Conservation (phyloP, 495 filamentous ascomycete species). For the Penicillium mononematosum region DNA sequence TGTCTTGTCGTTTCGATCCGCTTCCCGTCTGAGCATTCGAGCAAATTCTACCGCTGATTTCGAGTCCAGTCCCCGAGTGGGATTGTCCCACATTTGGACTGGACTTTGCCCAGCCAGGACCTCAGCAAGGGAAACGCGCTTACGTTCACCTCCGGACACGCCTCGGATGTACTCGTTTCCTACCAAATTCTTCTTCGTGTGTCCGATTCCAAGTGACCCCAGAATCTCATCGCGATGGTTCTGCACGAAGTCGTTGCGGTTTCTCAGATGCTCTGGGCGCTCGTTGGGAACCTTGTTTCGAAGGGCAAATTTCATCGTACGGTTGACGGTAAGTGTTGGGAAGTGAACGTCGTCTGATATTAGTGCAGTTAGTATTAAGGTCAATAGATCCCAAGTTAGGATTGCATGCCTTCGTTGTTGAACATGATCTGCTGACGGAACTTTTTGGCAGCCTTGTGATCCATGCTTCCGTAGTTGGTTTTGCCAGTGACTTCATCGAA, state of each 20-base stretch:
- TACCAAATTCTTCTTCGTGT: slow-evolving; percentile 75
- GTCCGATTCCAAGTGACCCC: slow-evolving; percentile 71
- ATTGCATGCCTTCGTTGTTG: slow-evolving; percentile 35
- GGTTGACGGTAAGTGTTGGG: slow-evolving; percentile 73
- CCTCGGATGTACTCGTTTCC: slow-evolving; percentile 82
- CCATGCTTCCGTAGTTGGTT: slow-evolving; percentile 37
- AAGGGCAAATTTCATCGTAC: slow-evolving; percentile 80
- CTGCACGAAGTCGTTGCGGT: slow-evolving; percentile 53
- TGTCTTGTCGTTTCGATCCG: slow-evolving; percentile 63
- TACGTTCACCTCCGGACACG: slow-evolving; percentile 80
- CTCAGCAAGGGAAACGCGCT: slow-evolving; percentile 80
- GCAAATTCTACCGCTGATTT: slow-evolving; percentile 80
- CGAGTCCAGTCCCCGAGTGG: slow-evolving; percentile 75
- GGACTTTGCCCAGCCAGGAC: slow-evolving; percentile 60
- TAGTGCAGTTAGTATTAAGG: slow-evolving; percentile 40
- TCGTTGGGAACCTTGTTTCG: slow-evolving; percentile 64
- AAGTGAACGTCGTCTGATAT: slow-evolving; percentile 69
- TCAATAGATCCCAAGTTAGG: not conserved
- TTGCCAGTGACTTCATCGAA: slow-evolving; percentile 39
- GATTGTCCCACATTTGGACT: slow-evolving; percentile 85
- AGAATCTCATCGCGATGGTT: slow-evolving; percentile 73
- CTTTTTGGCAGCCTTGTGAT: slow-evolving; percentile 30
- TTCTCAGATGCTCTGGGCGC: slow-evolving; percentile 55
- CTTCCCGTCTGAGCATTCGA: slow-evolving; percentile 63
- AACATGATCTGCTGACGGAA: slow-evolving; percentile 47